Base-by-base conservation (phyloP, 129 eudicot species). In the Chrysanthemum makinoi region DNA sequence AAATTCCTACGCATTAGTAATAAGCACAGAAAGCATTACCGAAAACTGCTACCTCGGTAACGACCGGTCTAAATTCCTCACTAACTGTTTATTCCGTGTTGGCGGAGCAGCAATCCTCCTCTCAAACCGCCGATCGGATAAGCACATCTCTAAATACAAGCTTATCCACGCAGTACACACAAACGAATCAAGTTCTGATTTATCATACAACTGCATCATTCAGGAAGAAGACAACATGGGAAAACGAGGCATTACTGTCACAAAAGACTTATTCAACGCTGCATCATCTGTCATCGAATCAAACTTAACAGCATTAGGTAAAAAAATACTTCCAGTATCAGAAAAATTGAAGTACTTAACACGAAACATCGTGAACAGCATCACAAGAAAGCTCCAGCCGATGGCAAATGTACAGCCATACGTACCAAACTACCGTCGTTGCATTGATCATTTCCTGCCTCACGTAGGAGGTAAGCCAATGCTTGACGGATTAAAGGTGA, bases 381-480 rank as follows among this genome's bases (percentile, higher is more conserved):
- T 83, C 33, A 70, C 72, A 6, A 39, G 66, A 35, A 69, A 71
- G 63, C 66, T 81, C 24, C 66, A 56, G 6, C 47, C 65, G 4
- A 65, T 26, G 77, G 68, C 72, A 52, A 53, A 55, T 3, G 16
- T 72, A 10, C 0, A 69, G 16, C 70, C 68, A 1, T 84, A 83
- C 12, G 57, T 81, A 8, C 96, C 89, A 1, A 81, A 88, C 49
- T 89, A 86, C 70, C 53, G 13, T 12, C 54, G 74, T 39, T 39
- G 75, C 9, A 55, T 83, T 26, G 79, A 86, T 7, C 91, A 86
- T 13, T 89, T 89, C 68, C 68, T 81, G 17, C 79, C 86, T 13
- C 96, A 89, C 49, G 91, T 81, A 5, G 96, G 96, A 3, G 96
- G 91, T 64, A 82, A 70, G 77, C 87, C 89, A 2, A 86, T 86